phyloP scores from a whole-genome alignment of 2,329 filamentous ascomycete species.

The Arachnomyces sp. region DNA sequence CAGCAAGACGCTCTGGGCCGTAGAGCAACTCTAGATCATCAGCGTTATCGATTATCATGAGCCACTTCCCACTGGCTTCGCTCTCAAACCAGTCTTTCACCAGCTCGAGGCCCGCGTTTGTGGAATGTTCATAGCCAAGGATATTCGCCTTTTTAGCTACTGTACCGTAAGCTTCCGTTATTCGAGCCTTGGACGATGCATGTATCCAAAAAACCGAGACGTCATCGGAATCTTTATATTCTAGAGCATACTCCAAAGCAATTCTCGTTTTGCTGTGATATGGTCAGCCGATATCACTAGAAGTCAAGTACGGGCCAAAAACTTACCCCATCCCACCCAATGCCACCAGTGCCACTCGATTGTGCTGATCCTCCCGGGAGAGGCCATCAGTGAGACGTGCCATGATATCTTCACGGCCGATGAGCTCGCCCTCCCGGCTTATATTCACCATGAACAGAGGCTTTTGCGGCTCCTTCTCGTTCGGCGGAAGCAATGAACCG shows the following conservation, averaged over 20 bases:
- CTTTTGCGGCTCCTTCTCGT: neutral
- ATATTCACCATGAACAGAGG: neutral
- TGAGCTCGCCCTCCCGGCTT: neutral
- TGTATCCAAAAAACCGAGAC: conserved; percentile 25
- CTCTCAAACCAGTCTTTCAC: conserved; percentile 7
- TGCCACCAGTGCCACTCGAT: conserved; percentile 25
- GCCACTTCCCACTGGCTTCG: conserved; percentile 14
- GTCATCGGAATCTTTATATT: conserved; percentile 11
- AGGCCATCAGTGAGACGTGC: too few species aligned
- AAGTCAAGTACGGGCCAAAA: neutral
- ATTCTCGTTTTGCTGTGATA: conserved; percentile 23
- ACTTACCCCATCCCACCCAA: conserved; percentile 30
- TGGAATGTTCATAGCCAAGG: conserved; percentile 4
- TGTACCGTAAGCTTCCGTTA: conserved; percentile 18
- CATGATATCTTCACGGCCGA: too few species aligned
- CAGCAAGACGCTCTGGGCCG: too few species aligned
- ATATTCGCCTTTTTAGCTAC: conserved; percentile 15
- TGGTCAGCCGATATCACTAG: neutral
- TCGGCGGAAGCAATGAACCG: neutral
- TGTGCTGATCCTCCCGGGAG: conserved; percentile 4
- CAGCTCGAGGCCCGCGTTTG: conserved; percentile 1
- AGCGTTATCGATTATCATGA: conserved; percentile 25
- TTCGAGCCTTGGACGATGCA: conserved; percentile 12
- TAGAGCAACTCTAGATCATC: conserved; percentile 16
- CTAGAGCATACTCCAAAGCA: conserved; percentile 18